Evolutionary conservation across 2,329 filamentous ascomycete species (phyloP), one percentile per base, ranked within the genome.

Genomic region (Talaromyces sp.): DNA sequence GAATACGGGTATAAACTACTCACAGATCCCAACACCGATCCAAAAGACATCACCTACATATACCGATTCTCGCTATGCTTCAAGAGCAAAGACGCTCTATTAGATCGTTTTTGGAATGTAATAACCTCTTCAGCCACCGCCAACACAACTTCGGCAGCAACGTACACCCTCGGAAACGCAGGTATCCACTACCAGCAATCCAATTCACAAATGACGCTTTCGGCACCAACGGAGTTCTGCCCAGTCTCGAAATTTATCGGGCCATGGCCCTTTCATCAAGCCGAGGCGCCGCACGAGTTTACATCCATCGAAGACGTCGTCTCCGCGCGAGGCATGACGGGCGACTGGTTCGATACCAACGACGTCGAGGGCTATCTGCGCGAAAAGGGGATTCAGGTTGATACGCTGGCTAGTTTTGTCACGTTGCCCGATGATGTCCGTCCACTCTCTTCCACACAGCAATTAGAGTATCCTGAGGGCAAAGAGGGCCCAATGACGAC

Each of bases 301-400:
- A 58, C 48, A 2, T 63, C 42, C 5, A 60, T 66, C 12, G 61
- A 69, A 16, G 65, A 70, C 16, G 60, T 69, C 23, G 58, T 70
- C 16, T 63, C 65, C 9, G 64, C 87, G 8, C 81, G 82, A 0
- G 88, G 85, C 0, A 89, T 87, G 66, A 83, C 88, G 62, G 89
- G 89, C 9, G 84, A 89, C 59, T 93, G 90, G 79, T 89, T 88
- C 67, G 90, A 93, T 69, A 76, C 85, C 0, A 83, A 90, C 61
- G 90, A 93, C 70, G 86, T 91, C 0, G 88, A 93, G 72, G 80
- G 83, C 18, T 93, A 91, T 69, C 77, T 95, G 2, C 82, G 82
- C 46, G 81, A 65, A 25, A 70, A 70, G 59, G 71, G 71, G 9
- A 66, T 73, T 16, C 67, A 60, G 33, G 57, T 72, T 16, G 68